Conservation (phyloP, 2,329 filamentous ascomycete genomes). For the Fusarium concolor region DNA sequence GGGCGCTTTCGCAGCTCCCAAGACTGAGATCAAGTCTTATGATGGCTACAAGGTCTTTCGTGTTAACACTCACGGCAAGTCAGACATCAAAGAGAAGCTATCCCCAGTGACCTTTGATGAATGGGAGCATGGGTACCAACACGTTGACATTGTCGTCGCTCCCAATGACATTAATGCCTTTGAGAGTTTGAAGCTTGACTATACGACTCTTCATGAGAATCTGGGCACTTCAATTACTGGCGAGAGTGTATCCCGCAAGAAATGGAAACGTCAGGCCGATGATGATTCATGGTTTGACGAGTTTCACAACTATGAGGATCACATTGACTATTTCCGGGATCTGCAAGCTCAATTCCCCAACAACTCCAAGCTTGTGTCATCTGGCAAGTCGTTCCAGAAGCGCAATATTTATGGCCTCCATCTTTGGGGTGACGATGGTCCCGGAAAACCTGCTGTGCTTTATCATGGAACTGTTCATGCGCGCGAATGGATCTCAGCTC, state of each 20-base stretch:
- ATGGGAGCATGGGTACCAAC: constrained; percentile 36
- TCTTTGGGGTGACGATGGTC: constrained; percentile 58
- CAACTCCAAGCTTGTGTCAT: constrained; percentile 60
- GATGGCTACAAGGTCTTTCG: constrained; percentile 56
- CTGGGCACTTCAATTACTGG: constrained; percentile 47
- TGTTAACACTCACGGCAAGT: constrained; percentile 57
- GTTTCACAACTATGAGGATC: constrained; percentile 64
- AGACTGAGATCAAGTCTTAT: constrained; percentile 41
- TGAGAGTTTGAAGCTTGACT: constrained; percentile 47
- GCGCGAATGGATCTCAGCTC: constrained; percentile 65
- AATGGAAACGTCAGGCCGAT: constrained; percentile 43
- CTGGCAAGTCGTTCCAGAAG: constrained; percentile 59
- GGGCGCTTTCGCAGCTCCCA: constrained; percentile 34
- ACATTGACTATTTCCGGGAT: constrained; percentile 58
- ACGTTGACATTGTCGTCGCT: constrained; percentile 50
- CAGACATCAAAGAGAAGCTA: constrained; percentile 51
- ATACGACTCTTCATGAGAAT: constrained; percentile 47
- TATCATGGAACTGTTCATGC: constrained; percentile 66
- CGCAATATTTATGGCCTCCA: constrained; percentile 69
- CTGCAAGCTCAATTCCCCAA: constrained; percentile 56
- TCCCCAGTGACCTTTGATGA: constrained; percentile 40
- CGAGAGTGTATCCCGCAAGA: constrained; percentile 42
- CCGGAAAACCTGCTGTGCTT: constrained; percentile 61
- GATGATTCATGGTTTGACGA: constrained; percentile 60
- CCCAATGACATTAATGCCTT: constrained; percentile 48